Evolutionary conservation across 371 early-diverging fungal genomes (phyloP), one percentile per base, ranked within the genome.

Genomic region (Mucor saturninus): DNA sequence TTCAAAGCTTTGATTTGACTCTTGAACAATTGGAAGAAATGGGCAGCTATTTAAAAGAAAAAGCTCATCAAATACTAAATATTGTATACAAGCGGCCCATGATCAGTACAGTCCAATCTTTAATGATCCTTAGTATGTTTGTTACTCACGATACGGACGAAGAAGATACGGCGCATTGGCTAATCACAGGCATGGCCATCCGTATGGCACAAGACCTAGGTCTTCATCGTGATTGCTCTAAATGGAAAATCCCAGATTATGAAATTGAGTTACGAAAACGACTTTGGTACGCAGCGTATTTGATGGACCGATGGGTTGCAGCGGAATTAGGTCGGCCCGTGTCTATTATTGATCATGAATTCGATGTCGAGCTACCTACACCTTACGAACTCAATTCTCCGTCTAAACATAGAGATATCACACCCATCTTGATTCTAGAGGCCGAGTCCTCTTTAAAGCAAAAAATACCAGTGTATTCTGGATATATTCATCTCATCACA

Each of bases 151-250:
- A 61, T 5, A 51, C 68, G 28, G 74, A 74, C 4, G 64, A 70
- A 11, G 81, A 77, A 40, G 73, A 78, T 46, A 69, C 67, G 0
- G 56, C 65, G 21, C 69, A 75, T 52, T 79, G 79, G 79, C 49
- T 71, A 1, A 31, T 64, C 69, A 29, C 79, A 57, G 85, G 87
- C 9, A 70, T 84, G 62, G 87, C 85, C 0, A 84, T 85, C 38
- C 83, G 87, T 6, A 82, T 85, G 76, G 87, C 87, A 0, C 85
- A 85, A 62, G 87, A 85, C 64, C 71, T 86, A 48, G 83, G 82
- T 13, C 72, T 83, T 2, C 85, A 86, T 54, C 62, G 74, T 9
- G 77, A 71, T 56, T 70, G 77, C 15, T 57, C 69, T 0, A 55
- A 61, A 26, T 81, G 82, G 82, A 50, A 59, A 14, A 70, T 81